Conservation (phyloP, 306 rosid genomes). For the peach (Prunus persica) region DNA sequence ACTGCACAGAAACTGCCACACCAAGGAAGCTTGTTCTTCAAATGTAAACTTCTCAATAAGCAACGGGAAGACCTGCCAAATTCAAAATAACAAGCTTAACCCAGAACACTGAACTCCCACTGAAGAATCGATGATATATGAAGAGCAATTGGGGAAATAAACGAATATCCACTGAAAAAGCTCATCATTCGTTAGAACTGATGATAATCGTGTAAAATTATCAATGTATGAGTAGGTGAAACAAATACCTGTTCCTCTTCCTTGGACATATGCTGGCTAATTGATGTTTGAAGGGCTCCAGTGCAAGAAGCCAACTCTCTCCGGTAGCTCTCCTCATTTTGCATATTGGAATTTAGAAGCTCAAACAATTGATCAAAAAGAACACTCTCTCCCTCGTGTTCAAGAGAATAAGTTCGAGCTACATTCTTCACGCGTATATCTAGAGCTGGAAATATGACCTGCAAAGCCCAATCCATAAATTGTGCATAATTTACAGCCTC, state of each 20-base stretch:
- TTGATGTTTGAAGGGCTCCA: conserved; percentile 73
- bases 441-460: conserved; percentile 93
- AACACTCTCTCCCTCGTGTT: conserved; percentile 85
- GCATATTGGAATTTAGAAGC: conserved; percentile 56
- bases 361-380: conserved; percentile 76
- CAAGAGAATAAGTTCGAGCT: conserved; percentile 81
- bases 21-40: conserved; percentile 78
- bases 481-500: not conserved
- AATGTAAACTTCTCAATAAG: conserved; percentile 81
- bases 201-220: not conserved
- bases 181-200: not conserved
- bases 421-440: conserved; percentile 94
- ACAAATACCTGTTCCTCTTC: conserved; percentile 88
- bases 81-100: conserved; percentile 18
- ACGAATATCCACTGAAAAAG: not conserved
- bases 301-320: conserved; percentile 90
- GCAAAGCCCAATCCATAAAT: not conserved
- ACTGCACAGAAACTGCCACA: conserved; percentile 95
- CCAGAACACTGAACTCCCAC: not conserved
- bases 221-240: conserved; percentile 10
- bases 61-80: conserved; percentile 83
- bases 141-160: no score
- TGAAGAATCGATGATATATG: no score
- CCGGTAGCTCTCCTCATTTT: conserved; percentile 62
- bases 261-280: conserved; percentile 94